Base-by-base conservation (phyloP, 495 filamentous ascomycete genomes). In the Annulohypoxylon nitens region DNA sequence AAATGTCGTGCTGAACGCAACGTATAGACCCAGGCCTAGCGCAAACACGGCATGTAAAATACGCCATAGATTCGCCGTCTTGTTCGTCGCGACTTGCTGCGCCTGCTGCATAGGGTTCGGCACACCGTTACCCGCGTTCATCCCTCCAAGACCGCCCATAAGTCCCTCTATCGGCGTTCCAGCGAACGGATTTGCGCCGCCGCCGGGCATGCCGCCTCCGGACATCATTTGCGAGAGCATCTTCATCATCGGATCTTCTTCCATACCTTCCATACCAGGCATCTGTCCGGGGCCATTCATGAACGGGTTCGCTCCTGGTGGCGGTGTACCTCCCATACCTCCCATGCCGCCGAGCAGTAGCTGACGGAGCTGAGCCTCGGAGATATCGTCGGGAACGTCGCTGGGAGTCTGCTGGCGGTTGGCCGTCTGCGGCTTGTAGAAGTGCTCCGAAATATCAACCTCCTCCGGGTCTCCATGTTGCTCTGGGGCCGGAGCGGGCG, bases 1-100 rank as follows among this genome's bases (percentile, higher is more conserved):
- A 84, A 94, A 90, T 55, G 91, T 80, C 53, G 91, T 84, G 70
- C 86, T 82, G 55, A 92, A 61, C 55, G 87, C 83, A 57, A 97
- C 86, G 77, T 96, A 97, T 10, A 92, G 71, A 0, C 90, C 93
- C 4, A 97, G 83, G 0, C 82, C 79, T 11, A 97, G 77, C 0
- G 93, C 89, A 79, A 95, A 92, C 0, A 93, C 43, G 2, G 89
- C 87, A 79, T 97, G 94, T 14, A 96, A 76, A 12, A 93, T 83
- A 60, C 92, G 90, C 93, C 93, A 97, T 0, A 93, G 64, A 64
- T 88, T 86, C 1, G 81, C 75, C 9, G 79, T 80, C 62, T 81
- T 86, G 79, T 84, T 84, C 65, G 80, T 68, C 34, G 71, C 73
- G 26, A 45, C 58, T 23, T 74, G 67, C 51, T 75, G 74, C 41